phyloP scores from a whole-genome alignment of 192 early-diverging fungal species.

The Coemansia sp. region DNA sequence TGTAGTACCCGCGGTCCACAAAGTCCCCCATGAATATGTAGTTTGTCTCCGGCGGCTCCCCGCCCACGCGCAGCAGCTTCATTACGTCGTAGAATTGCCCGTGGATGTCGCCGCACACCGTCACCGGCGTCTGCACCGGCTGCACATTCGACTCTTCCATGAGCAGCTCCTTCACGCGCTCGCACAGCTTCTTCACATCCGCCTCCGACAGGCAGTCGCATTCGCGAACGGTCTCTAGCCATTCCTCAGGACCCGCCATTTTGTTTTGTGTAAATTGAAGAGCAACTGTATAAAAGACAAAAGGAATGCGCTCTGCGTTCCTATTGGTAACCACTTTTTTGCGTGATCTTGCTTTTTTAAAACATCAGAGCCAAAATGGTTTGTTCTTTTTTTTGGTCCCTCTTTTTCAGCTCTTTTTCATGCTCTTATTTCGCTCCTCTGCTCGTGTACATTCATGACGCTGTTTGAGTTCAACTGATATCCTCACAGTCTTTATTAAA shows the following conservation, averaged over 20 bases:
- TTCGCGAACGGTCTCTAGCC: constrained; percentile 88
- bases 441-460: too few relatives aligned
- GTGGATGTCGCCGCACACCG: constrained; percentile 95
- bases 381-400: too few relatives aligned
- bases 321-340: too few relatives aligned
- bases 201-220: constrained; percentile 92
- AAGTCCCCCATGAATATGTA: constrained; percentile 98
- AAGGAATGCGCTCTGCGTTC: too few relatives aligned
- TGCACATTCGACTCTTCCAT: constrained; percentile 99
- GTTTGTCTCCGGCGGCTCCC: constrained; percentile 95
- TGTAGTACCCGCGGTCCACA: constrained; percentile 95
- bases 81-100: constrained; percentile 97
- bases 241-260: constrained; percentile 85
- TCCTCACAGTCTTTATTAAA: too few relatives aligned
- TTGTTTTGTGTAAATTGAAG: too few relatives aligned
- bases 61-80: constrained; percentile 91
- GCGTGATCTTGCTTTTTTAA: too few relatives aligned
- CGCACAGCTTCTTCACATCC: constrained; percentile 97
- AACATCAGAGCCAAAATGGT: too few relatives aligned
- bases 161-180: constrained; percentile 95
- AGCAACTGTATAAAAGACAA: neutral
- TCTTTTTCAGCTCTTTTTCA: too few relatives aligned
- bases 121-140: constrained; percentile 91
- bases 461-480: too few relatives aligned
- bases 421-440: too few relatives aligned